Percentiles rank a stretch among this genome's conserved stretches.
Evolutionary conservation across 192 early-diverging fungal genomes (phyloP).

Genomic region (Coemansia sp.): DNA sequence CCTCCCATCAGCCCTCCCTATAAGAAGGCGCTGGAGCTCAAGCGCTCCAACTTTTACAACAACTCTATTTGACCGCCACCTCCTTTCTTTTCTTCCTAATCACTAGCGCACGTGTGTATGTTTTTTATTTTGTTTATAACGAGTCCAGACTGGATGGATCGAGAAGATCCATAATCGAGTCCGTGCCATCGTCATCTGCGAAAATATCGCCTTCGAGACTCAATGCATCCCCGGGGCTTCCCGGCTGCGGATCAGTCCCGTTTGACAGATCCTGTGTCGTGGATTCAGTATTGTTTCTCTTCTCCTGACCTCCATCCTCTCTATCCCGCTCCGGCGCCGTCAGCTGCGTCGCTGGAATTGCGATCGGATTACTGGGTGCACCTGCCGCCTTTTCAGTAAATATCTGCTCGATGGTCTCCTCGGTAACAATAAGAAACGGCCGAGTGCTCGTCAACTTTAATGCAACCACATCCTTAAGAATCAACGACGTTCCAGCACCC

Average conservation of each 20-base stretch:
- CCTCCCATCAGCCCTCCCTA: constrained; percentile 89
- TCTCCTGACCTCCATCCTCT: background rate
- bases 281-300: too few species aligned
- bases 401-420: constrained; percentile 39
- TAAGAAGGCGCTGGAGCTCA: constrained; percentile 75
- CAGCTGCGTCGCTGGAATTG: constrained; percentile 31
- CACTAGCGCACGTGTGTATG: background rate
- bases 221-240: background rate
- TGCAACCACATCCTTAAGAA: constrained; percentile 38
- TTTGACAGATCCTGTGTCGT: background rate
- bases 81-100: background rate
- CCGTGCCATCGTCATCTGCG: constrained; percentile 7
- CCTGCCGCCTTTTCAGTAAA: constrained; percentile 35
- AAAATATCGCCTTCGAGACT: constrained; percentile 9
- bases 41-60: constrained; percentile 75
- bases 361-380: constrained; percentile 28
- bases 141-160: constrained; percentile 11
- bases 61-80: constrained; percentile 31
- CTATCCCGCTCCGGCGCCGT: background rate
- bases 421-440: constrained; percentile 44
- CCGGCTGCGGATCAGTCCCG: background rate
- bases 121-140: constrained; percentile 4
- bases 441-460: constrained; percentile 28
- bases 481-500: constrained; percentile 38
- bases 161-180: constrained; percentile 19